Conservation (phyloP, 1,284 basidiomycete species). For the Ganoderma lingzhi region DNA sequence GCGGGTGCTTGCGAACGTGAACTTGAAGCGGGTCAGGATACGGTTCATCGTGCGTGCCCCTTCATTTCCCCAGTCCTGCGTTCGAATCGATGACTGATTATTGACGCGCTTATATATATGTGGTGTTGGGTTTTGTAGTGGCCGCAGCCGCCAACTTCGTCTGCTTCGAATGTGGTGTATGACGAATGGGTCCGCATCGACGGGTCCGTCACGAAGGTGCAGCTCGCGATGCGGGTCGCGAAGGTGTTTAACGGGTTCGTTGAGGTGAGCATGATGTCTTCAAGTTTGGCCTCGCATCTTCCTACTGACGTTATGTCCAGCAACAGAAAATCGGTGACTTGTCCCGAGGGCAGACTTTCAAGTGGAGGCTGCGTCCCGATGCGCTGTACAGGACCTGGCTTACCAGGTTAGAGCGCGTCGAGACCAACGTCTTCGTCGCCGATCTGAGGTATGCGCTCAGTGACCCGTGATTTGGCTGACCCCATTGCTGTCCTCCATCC, state of each 20-base stretch:
- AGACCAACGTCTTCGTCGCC: slow-evolving; percentile 26
- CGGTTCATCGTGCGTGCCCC: slow-evolving; percentile 21
- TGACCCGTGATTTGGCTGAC: not conserved
- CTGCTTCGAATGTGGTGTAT: not conserved
- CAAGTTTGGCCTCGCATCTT: too few species aligned
- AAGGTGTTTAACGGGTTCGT: slow-evolving; percentile 24
- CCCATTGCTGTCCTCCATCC: not conserved
- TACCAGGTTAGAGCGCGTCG: slow-evolving; percentile 23
- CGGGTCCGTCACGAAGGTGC: slow-evolving; percentile 12
- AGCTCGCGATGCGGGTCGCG: slow-evolving; percentile 26
- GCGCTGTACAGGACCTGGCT: slow-evolving; percentile 29
- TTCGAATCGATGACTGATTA: too few species aligned
- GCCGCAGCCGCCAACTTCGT: slow-evolving; percentile 15
- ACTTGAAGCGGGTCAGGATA: slow-evolving; percentile 14
- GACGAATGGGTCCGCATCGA: slow-evolving; percentile 26
- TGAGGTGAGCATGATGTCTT: slow-evolving; percentile 15
- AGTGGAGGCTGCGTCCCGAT: slow-evolving; percentile 23
- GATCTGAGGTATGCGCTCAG: slow-evolving; percentile 22
- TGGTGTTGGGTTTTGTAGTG: slow-evolving; percentile 13
- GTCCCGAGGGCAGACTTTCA: not conserved
- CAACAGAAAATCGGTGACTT: slow-evolving; percentile 6
- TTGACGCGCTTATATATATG: too few species aligned
- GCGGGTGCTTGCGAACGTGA: slow-evolving; percentile 10
- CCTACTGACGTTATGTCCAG: not conserved
- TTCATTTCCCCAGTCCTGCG: not conserved